Evolutionary conservation across 2,329 filamentous ascomycete genomes (phyloP), one percentile per base, ranked within the genome.

Genomic region (Didymella keratinophila): DNA sequence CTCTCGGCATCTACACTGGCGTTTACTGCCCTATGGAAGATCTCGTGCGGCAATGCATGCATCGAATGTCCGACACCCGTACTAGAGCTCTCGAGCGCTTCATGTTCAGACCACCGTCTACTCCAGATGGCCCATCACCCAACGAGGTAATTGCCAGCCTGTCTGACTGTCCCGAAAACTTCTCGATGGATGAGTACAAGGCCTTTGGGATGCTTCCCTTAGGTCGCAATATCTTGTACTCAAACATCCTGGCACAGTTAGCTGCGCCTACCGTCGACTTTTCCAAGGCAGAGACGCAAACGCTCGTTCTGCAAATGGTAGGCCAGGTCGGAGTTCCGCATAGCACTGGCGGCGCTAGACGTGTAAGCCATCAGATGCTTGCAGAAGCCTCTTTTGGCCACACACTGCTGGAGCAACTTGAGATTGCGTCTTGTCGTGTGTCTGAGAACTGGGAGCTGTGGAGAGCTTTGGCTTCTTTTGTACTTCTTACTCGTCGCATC

Each of bases 151-250:
- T 89, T 12, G 62, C 70, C 1, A 63, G 45, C 9, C 39, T 65
- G 2, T 71, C 64, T 0, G 49, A 69, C 0, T 87, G 85, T 47
- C 84, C 86, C 0, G 11, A 55, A 0, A 65, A 80, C 21, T 74
- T 89, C 54, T 77, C 81, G 0, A 57, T 86, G 0, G 80, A 82
- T 0, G 85, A 89, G 52, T 88, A 81, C 67, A 82, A 84, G 45
- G 75, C 79, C 0, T 79, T 87, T 27, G 77, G 78, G 0, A 67
- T 79, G 0, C 63, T 88, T 2, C 79, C 82, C 0, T 68, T 81
- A 1, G 85, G 85, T 0, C 57, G 77, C 11, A 67, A 71, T 1
- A 72, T 87, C 10, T 83, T 86, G 49, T 89, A 85, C 82, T 65
- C 77, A 9, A 88, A 87, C 52, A 81, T 89, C 3, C 66, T 86